These are phyloP conservation scores for Chrysoporthe austroafricana DNA, from an alignment of 2,329 filamentous ascomycete species.

Conservation along the genomic window DNA sequence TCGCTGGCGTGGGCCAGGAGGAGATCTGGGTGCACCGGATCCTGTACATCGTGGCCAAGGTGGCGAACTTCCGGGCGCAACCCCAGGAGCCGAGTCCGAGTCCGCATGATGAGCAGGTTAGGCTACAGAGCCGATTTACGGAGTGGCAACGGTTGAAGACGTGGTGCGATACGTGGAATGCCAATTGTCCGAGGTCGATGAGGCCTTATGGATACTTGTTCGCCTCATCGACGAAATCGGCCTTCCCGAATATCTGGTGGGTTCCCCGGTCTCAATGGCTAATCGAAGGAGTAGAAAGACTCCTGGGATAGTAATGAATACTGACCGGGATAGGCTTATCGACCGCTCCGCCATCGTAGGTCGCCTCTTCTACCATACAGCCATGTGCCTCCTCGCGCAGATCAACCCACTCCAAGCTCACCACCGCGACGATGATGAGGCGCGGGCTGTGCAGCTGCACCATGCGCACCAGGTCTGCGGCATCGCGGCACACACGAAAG, in stretches of 20 bases:
- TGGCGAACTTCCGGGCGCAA: slow-evolving; percentile 79
- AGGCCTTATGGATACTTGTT: slow-evolving; percentile 79
- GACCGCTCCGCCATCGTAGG: slow-evolving; percentile 82
- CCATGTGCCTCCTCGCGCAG: slow-evolving; percentile 79
- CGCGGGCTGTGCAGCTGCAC: slow-evolving; percentile 69
- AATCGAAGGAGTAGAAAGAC: background rate
- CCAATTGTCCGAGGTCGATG: slow-evolving; percentile 81
- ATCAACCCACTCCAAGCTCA: slow-evolving; percentile 69
- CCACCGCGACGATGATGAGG: slow-evolving; percentile 63
- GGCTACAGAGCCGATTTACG: slow-evolving; percentile 65
- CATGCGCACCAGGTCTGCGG: slow-evolving; percentile 88
- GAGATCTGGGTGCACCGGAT: slow-evolving; percentile 89
- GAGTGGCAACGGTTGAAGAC: slow-evolving; percentile 82
- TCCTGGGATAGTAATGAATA: background rate
- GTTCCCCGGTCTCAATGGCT: slow-evolving; percentile 34
- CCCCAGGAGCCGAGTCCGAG: slow-evolving; percentile 62
- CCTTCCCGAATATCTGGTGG: slow-evolving; percentile 86
- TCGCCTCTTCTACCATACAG: slow-evolving; percentile 86
- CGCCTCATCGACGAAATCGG: slow-evolving; percentile 69
- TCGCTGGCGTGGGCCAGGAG: slow-evolving; percentile 60
- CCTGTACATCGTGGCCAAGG: slow-evolving; percentile 84
- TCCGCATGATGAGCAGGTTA: slow-evolving; percentile 65
- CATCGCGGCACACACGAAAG: slow-evolving; percentile 83
- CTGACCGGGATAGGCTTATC: slow-evolving; percentile 63
- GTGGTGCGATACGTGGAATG: slow-evolving; percentile 84